These are phyloP conservation scores for Microthlaspi erraticum DNA, from an alignment of 345 rosid species.

Conservation along the genomic window DNA sequence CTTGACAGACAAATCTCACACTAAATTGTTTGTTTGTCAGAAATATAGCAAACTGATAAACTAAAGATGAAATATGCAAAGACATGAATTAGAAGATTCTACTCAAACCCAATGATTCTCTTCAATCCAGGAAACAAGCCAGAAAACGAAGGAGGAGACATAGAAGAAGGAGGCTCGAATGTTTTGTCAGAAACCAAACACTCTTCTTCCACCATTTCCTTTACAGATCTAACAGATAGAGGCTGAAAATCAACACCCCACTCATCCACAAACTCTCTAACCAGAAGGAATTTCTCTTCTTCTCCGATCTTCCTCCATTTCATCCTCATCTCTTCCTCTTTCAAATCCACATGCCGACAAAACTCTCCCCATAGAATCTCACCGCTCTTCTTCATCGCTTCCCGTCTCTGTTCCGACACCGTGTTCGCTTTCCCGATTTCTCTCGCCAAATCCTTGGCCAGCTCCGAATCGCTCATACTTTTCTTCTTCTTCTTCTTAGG, in stretches of 20 bases:
- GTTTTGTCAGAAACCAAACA: constrained; percentile 50
- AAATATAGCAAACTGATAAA: not conserved
- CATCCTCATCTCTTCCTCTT: constrained; percentile 57
- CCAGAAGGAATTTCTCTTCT: constrained; percentile 61
- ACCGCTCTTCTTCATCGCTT: constrained; percentile 78
- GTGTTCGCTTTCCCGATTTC: constrained; percentile 61
- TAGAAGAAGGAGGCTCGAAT: constrained; percentile 15
- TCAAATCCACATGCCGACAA: constrained; percentile 50
- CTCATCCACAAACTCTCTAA: constrained; percentile 58
- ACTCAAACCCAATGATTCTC: constrained; percentile 62
- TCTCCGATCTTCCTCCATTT: constrained; percentile 64
- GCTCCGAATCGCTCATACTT: constrained; percentile 48
- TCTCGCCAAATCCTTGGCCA: constrained; percentile 64
- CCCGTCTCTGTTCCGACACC: constrained; percentile 55
- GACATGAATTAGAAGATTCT: constrained; percentile 13
- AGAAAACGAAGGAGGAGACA: constrained; percentile 39
- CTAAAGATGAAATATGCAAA: not conserved
- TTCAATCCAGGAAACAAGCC: constrained; percentile 63
- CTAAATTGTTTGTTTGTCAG: not conserved
- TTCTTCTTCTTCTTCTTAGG: constrained; percentile 37
- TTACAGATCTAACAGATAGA: constrained; percentile 66
- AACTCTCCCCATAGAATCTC: constrained; percentile 71
- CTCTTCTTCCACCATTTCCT: constrained; percentile 74
- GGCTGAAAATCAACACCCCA: constrained; percentile 77
- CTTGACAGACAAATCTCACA: not conserved